A percentile compares a stretch with the other conserved stretches of the same genome.
Evolutionary conservation across 108 stramenopile species (phyloP).

Genomic region (Stephanodiscus minutulus): DNA sequence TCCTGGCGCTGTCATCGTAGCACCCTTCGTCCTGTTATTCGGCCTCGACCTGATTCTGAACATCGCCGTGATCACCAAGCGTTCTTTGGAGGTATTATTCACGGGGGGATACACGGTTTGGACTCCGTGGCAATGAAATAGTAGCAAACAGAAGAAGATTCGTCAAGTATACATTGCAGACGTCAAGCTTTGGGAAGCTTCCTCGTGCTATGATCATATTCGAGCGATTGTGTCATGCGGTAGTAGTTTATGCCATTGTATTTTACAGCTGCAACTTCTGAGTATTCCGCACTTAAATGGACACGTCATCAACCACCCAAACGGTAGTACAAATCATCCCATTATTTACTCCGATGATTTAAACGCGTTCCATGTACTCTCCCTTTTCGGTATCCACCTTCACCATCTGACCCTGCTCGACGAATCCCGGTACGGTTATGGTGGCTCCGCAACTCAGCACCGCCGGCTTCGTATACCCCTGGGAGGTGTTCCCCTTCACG

Average conservation of each 20-base stretch:
- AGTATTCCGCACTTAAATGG: neutral
- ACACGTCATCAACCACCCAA: neutral
- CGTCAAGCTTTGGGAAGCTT: too few species aligned
- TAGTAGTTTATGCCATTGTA: neutral
- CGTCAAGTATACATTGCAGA: neutral
- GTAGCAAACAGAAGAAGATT: constrained; percentile 6
- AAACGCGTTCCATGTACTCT: constrained; percentile 66
- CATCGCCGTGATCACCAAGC: constrained; percentile 51
- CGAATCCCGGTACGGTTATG: constrained; percentile 80
- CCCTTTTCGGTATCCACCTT: constrained; percentile 85
- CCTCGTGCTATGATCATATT: neutral
- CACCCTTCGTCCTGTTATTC: constrained; percentile 52
- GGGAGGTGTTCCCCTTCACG: constrained; percentile 93
- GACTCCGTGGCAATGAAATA: constrained; percentile 42
- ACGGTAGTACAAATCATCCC: neutral
- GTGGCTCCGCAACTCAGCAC: constrained; percentile 71
- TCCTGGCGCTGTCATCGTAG: constrained; percentile 50
- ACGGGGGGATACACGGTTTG: constrained; percentile 39
- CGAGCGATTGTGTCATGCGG: neutral
- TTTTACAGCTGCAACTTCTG: too few species aligned
- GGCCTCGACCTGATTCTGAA: constrained; percentile 57
- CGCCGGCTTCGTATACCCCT: constrained; percentile 88
- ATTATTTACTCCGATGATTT: neutral
- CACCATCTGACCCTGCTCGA: constrained; percentile 71
- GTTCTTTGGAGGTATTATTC: constrained; percentile 51